These are phyloP conservation scores for Bruguiera hainesii DNA, from an alignment of 441 rosid species.

Conservation along the genomic window DNA sequence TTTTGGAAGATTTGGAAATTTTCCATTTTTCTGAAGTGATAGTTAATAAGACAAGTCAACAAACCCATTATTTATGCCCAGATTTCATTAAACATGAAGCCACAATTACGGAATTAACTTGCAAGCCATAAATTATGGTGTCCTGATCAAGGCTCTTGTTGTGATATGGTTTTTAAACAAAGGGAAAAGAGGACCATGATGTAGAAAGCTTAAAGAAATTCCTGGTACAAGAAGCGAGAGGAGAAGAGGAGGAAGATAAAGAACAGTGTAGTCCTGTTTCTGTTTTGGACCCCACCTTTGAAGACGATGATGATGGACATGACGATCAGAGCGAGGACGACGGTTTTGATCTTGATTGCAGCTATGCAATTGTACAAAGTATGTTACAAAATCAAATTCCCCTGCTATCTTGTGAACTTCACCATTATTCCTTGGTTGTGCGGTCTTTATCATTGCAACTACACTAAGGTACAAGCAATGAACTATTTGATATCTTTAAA, in stretches of 20 bases:
- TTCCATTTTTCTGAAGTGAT: not conserved
- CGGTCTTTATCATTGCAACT: constrained; percentile 30
- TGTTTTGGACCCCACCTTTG: constrained; percentile 81
- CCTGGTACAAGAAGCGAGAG: constrained; percentile 23
- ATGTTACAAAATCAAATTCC: constrained; percentile 25
- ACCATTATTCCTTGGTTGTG: constrained; percentile 10
- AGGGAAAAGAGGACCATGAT: constrained; percentile 43
- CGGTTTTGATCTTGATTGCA: constrained; percentile 46
- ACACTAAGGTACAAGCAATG: not conserved
- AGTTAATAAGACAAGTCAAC: constrained; percentile 25
- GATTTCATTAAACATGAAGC: not conserved
- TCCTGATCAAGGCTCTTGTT: constrained; percentile 12
- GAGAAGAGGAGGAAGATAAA: constrained; percentile 58
- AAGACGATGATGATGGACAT: constrained; percentile 59
- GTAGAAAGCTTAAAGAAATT: constrained; percentile 43
- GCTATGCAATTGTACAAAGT: constrained; percentile 81
- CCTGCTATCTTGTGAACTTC: too few relatives aligned
- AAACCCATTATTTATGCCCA: not conserved
- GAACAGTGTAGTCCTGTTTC: constrained; percentile 95
- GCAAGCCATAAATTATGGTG: not conserved
- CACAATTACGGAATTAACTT: not conserved
- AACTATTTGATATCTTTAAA: not conserved
- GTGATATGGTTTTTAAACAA: not conserved
- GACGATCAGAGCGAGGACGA: constrained; percentile 36
- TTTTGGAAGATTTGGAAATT: constrained; percentile 5